These are phyloP conservation scores for Salix purpurea DNA, from an alignment of 345 rosid species.

Conservation along the genomic window DNA sequence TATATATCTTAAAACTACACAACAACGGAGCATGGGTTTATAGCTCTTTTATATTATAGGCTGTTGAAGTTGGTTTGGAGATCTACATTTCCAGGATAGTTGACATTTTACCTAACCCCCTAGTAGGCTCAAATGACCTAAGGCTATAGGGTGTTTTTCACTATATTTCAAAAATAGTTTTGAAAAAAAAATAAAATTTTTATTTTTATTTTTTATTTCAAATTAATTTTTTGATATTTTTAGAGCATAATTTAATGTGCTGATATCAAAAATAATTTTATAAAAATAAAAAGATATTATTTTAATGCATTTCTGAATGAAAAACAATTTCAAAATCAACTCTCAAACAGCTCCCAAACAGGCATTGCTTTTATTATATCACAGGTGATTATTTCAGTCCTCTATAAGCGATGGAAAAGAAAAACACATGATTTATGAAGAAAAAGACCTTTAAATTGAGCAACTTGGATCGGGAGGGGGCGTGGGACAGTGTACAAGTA, in stretches of 20 bases:
- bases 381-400: conserved; percentile 57
- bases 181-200: too few species aligned
- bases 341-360: conserved; percentile 9
- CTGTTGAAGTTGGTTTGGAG: not conserved
- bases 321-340: too few species aligned
- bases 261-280: too few species aligned
- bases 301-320: fast-evolving
- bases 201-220: too few species aligned
- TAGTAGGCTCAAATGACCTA: conserved; percentile 34
- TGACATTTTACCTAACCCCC: not conserved
- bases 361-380: conserved; percentile 54
- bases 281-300: too few species aligned
- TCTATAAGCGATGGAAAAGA: conserved; percentile 61
- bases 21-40: too few species aligned
- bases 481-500: conserved; percentile 69
- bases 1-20: too few species aligned
- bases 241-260: too few species aligned
- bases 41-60: not conserved
- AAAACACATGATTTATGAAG: conserved; percentile 40
- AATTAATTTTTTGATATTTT: too few species aligned
- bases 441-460: conserved; percentile 58
- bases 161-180: too few species aligned
- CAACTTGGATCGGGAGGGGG: conserved; percentile 83
- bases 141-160: not conserved
- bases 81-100: not conserved